Conservation (phyloP, 1,284 basidiomycete species). For the Afroboletus lepidellus region DNA sequence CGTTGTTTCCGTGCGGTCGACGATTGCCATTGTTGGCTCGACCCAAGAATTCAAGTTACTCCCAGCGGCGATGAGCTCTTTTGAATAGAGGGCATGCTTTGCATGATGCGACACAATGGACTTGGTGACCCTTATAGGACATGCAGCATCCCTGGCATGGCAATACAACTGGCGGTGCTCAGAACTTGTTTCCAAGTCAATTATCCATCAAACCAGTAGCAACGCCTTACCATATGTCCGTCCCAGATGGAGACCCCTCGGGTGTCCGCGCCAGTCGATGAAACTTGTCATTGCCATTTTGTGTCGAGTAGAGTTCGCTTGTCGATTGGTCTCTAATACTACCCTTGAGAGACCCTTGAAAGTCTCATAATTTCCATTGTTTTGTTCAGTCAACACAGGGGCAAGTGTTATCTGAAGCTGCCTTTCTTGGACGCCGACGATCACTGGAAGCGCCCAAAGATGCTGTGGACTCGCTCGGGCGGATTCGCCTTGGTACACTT, state of each 20-base stretch:
- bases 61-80: no score
- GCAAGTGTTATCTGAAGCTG: neutral
- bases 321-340: no score
- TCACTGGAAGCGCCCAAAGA: slow-evolving; percentile 3
- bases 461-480: slow-evolving; percentile 10
- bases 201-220: neutral
- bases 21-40: neutral
- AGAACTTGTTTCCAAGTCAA: neutral
- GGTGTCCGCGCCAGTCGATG: neutral
- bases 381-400: neutral
- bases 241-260: neutral
- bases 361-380: no score
- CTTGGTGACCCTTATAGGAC: neutral
- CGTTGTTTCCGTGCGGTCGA: neutral
- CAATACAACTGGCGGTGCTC: neutral
- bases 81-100: no score
- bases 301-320: neutral
- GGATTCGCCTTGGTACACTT: neutral
- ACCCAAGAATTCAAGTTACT: neutral
- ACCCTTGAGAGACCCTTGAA: no score
- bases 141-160: neutral
- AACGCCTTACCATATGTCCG: neutral
- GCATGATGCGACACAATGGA: neutral
- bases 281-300: neutral
- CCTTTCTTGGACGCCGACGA: slow-evolving; percentile 14